Conservation (phyloP, 139 green algal genomes). For the Diplosphaera chodatii region DNA sequence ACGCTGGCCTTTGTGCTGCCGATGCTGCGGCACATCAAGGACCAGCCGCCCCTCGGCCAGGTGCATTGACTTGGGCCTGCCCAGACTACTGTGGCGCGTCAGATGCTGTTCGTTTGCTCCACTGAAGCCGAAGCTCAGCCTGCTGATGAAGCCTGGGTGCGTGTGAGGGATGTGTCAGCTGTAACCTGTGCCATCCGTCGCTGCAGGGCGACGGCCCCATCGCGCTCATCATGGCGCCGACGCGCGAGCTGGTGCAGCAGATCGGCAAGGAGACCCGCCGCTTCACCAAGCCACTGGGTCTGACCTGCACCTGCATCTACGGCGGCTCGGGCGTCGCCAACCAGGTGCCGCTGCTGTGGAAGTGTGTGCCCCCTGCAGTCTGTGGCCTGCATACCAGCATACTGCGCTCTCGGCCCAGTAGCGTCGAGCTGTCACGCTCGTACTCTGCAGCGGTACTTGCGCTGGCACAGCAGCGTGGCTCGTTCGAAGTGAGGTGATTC, state of each 20-base stretch:
- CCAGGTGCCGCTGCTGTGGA: conserved; percentile 62
- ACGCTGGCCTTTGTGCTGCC: conserved; percentile 96
- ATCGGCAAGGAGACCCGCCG: conserved; percentile 71
- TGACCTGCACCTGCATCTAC: conserved; percentile 77
- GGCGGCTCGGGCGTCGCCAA: conserved; percentile 82
- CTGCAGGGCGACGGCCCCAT: conserved; percentile 75
- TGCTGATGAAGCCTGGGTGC: too few species aligned
- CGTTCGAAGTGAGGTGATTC: too few species aligned
- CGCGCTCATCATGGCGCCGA: conserved; percentile 92
- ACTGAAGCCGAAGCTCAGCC: too few species aligned
- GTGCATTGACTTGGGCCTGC: too few species aligned
- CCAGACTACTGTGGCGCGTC: too few species aligned
- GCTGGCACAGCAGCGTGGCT: too few species aligned
- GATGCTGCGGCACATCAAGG: conserved; percentile 93
- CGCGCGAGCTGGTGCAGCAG: conserved; percentile 88
- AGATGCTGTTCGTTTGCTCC: too few species aligned
- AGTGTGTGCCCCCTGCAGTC: background rate
- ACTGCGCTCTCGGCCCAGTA: too few species aligned
- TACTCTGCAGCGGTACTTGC: too few species aligned
- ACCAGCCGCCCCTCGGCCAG: conserved; percentile 70
- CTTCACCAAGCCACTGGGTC: conserved; percentile 59
- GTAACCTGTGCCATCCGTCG: background rate
- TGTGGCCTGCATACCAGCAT: too few species aligned
- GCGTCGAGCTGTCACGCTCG: too few species aligned
- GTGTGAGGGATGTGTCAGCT: too few species aligned